These are phyloP conservation scores for Citrullus amarus DNA, from an alignment of 306 rosid genomes.

Conservation along the genomic window DNA sequence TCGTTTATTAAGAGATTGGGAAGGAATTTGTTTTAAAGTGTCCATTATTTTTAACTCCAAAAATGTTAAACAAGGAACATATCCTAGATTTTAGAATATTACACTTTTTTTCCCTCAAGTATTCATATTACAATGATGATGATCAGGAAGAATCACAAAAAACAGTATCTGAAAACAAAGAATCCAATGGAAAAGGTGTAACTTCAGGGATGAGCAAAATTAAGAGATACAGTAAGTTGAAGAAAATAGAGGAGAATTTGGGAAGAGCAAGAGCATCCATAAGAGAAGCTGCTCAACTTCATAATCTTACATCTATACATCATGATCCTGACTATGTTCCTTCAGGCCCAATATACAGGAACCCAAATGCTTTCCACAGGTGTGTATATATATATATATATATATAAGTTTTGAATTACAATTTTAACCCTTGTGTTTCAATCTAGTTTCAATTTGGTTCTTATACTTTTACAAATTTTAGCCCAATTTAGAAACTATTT, in stretches of 20 bases:
- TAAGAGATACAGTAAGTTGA: conserved; percentile 15
- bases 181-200: not conserved
- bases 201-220: not conserved
- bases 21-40: too few relatives aligned
- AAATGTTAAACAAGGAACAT: too few relatives aligned
- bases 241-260: conserved; percentile 22
- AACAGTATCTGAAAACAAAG: not conserved
- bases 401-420: not conserved
- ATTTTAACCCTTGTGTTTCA: not conserved
- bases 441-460: not conserved
- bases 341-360: conserved; percentile 26
- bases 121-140: too few relatives aligned
- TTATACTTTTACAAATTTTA: not conserved
- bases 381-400: not conserved
- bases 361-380: conserved; percentile 40
- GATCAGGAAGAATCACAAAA: not conserved
- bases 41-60: too few relatives aligned
- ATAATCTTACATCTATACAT: conserved; percentile 18
- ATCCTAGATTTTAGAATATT: too few relatives aligned
- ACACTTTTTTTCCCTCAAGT: too few relatives aligned
- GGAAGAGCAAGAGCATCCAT: conserved; percentile 25
- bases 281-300: conserved; percentile 25
- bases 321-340: conserved; percentile 32
- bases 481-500: too few relatives aligned
- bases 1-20: too few relatives aligned